phyloP scores from a whole-genome alignment of 106 monocot genomes.

The Apostasia ramifera region DNA sequence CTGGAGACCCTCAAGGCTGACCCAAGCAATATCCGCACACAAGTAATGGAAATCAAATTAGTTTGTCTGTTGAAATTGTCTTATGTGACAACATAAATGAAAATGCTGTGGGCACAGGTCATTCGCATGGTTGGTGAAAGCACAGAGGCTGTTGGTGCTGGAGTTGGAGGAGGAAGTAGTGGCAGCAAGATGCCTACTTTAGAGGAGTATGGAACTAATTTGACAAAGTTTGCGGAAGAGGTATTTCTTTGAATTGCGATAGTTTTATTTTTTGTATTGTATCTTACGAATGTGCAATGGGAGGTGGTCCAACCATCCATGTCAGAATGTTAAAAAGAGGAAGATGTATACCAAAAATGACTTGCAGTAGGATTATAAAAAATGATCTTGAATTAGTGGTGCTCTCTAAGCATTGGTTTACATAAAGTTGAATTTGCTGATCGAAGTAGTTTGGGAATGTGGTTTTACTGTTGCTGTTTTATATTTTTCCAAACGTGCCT shows the following conservation, averaged over 20 bases:
- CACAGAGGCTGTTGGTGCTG: conserved; percentile 24
- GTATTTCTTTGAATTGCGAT: conserved; percentile 2
- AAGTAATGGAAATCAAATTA: background rate
- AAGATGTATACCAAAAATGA: too few relatives aligned
- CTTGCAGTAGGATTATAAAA: too few relatives aligned
- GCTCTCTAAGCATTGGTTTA: too few relatives aligned
- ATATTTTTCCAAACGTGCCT: too few relatives aligned
- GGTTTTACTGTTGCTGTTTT: background rate
- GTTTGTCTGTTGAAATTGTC: too few relatives aligned
- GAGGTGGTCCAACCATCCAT: background rate
- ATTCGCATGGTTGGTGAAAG: conserved; percentile 32
- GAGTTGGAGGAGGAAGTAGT: conserved; percentile 21
- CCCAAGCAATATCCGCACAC: conserved; percentile 19
- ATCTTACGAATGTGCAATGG: background rate
- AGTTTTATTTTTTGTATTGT: background rate
- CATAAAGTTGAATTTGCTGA: too few relatives aligned
- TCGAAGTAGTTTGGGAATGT: too few relatives aligned
- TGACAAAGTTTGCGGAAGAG: conserved; percentile 29
- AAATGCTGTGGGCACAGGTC: conserved; percentile 1
- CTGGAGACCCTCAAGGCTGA: conserved; percentile 22
- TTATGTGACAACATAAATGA: too few relatives aligned
- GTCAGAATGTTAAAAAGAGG: too few relatives aligned
- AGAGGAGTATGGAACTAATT: conserved; percentile 25
- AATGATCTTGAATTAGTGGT: too few relatives aligned
- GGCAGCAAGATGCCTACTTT: conserved; percentile 24